phyloP scores from a whole-genome alignment of 257 asterid genomes.

The Dorcoceras hygrometricum region DNA sequence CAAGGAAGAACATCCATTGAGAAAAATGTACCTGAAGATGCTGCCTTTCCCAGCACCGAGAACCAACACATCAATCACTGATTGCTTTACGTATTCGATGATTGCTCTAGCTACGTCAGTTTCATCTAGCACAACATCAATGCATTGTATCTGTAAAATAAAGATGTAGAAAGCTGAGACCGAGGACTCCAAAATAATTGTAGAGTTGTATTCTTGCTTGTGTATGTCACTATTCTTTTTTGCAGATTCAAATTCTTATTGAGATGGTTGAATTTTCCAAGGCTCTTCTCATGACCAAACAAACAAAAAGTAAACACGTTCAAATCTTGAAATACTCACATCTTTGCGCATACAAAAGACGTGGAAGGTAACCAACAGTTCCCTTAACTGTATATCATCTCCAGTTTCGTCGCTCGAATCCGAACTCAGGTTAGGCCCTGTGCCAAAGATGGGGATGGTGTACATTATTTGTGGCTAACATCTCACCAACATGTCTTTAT shows the following conservation, averaged over 20 bases:
- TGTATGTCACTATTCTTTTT: conserved; percentile 3
- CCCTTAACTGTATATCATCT: conserved; percentile 48
- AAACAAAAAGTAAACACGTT: neutral
- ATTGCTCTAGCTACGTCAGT: conserved; percentile 63
- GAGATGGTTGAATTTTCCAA: neutral
- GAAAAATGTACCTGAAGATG: conserved; percentile 62
- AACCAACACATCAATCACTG: conserved; percentile 65
- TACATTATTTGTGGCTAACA: neutral
- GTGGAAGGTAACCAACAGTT: conserved; percentile 72
- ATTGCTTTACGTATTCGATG: conserved; percentile 57
- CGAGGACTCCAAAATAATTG: neutral
- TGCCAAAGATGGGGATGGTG: conserved; percentile 1
- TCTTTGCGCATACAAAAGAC: conserved; percentile 75
- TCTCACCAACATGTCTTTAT: neutral
- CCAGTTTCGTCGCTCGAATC: conserved; percentile 36
- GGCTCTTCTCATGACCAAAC: neutral
- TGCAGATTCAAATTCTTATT: neutral
- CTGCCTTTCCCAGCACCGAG: conserved; percentile 79
- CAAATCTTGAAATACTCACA: conserved; percentile 36
- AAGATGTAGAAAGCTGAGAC: conserved; percentile 5
- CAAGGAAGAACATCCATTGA: neutral
- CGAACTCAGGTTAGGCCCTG: conserved; percentile 47
- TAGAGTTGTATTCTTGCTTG: neutral
- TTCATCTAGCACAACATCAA: conserved; percentile 74
- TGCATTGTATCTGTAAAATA: conserved; percentile 53